A percentile compares a stretch with the other conserved stretches of the same genome.
phyloP scores from a whole-genome alignment of 257 asterid species.

The Nicotiana noctiflora region DNA sequence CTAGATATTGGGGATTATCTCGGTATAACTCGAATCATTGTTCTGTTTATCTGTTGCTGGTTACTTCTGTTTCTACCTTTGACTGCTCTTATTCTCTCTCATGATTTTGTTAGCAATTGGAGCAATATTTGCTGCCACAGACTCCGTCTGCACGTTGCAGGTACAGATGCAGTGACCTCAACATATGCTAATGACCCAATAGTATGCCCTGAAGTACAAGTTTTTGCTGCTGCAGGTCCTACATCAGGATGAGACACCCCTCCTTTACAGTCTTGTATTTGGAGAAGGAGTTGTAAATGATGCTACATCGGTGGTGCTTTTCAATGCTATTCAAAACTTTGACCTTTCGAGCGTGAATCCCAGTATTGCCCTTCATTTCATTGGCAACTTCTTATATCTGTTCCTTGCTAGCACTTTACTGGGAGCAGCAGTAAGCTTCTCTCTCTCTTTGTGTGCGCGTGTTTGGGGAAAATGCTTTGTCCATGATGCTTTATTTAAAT shows the following conservation, averaged over 20 bases:
- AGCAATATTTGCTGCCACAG: constrained; percentile 45
- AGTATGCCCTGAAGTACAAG: not conserved
- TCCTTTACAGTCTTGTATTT: constrained; percentile 43
- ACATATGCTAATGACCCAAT: not conserved
- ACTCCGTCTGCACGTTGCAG: constrained; percentile 51
- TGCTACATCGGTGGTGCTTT: constrained; percentile 48
- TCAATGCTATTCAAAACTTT: constrained; percentile 39
- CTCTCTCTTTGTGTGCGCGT: not conserved
- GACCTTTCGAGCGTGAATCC: constrained; percentile 22
- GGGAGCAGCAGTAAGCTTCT: constrained; percentile 28
- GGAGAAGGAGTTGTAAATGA: constrained; percentile 51
- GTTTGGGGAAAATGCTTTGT: not conserved
- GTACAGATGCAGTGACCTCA: constrained; percentile 8
- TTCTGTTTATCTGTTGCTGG: not conserved
- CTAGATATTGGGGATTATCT: constrained; percentile 41
- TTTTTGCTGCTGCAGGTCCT: constrained; percentile 29
- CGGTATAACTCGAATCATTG: constrained; percentile 21
- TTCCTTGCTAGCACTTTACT: constrained; percentile 36
- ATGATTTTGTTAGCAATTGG: constrained; percentile 27
- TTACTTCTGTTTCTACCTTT: not conserved
- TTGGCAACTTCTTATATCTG: constrained; percentile 35
- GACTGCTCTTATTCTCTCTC: not conserved
- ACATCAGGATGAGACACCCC: constrained; percentile 42
- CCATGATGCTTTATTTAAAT: not conserved
- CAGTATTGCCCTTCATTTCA: constrained; percentile 20